A percentile compares a stretch with the other conserved stretches of the same genome.
phyloP scores from a whole-genome alignment of 2,329 filamentous ascomycete genomes.

The Elsinoe perseae region DNA sequence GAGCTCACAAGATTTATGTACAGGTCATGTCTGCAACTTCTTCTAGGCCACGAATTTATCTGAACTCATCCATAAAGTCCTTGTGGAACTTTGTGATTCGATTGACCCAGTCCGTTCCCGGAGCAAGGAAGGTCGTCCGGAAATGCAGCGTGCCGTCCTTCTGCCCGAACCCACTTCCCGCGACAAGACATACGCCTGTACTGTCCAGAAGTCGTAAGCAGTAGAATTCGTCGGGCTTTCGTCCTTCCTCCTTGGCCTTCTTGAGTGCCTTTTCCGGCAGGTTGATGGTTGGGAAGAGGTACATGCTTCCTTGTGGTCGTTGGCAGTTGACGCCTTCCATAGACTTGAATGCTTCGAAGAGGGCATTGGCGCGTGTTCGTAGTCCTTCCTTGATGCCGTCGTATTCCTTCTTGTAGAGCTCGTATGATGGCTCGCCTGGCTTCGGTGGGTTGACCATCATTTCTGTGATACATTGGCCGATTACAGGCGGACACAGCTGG shows the following conservation, averaged over 20 bases:
- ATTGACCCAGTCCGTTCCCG: constrained; percentile 89
- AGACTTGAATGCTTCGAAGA: constrained; percentile 81
- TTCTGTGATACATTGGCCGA: constrained; percentile 93
- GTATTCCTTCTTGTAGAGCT: constrained; percentile 80
- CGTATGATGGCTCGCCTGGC: constrained; percentile 73
- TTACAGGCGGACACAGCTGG: constrained; percentile 88
- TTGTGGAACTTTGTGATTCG: constrained; percentile 83
- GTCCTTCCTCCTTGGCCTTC: constrained; percentile 65
- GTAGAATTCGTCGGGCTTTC: constrained; percentile 86
- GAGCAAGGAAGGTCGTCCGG: constrained; percentile 91
- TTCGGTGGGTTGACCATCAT: constrained; percentile 94
- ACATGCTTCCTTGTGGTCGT: constrained; percentile 91
- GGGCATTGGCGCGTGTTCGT: constrained; percentile 67
- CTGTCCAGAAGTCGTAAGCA: constrained; percentile 82
- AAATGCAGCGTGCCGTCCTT: constrained; percentile 87
- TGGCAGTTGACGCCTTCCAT: constrained; percentile 97
- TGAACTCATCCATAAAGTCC: constrained; percentile 80
- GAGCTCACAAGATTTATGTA: neutral
- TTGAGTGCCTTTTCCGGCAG: constrained; percentile 68
- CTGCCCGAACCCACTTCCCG: constrained; percentile 89
- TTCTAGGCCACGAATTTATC: constrained; percentile 22
- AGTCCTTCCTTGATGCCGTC: constrained; percentile 72
- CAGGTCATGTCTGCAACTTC: too few species aligned
- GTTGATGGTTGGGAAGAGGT: constrained; percentile 91
- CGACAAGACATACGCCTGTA: constrained; percentile 89